Evolutionary conservation across 495 filamentous ascomycete species (phyloP), one percentile per base, ranked within the genome.

Genomic region (Lasiosphaeria ovina): DNA sequence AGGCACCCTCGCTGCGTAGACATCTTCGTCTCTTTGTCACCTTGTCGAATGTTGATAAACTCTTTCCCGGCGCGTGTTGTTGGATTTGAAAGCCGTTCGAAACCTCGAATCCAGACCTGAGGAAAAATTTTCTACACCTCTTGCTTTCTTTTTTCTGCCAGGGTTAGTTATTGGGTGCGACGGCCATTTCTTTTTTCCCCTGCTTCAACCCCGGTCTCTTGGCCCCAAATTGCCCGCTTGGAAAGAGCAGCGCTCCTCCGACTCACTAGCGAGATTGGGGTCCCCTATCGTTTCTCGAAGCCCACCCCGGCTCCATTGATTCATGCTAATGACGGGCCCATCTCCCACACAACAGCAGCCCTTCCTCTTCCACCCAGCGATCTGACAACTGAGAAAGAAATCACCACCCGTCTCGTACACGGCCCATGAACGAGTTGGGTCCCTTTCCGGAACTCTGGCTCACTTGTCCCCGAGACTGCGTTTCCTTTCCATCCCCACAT

Each of bases 221-320:
- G 47, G 8, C 47, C 61, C 51, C 66, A 74, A 75, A 71, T 72
- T 74, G 65, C 60, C 40, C 54, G 63, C 66, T 47, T 55, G 33
- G 44, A 47, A 57, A 65, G 63, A 67, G 59, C 66, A 67, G 51
- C 63, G 59, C 49, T 63, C 55, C 65, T 58, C 64, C 67, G 62
- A 69, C 67, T 64, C 71, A 60, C 72, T 75, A 75, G 73, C 73
- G 73, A 75, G 60, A 75, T 75, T 75, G 73, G 44, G 67, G 65
- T 66, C 64, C 65, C 71, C 69, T 69, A 66, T 69, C 64, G 62
- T 62, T 70, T 69, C 62, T 69, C 63, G 62, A 69, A 67, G 63
- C 51, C 64, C 59, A 58, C 38, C 71, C 67, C 62, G 57, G 68
- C 61, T 59, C 62, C 67, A 65, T 62, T 59, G 61, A 67, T 75